Conservation (phyloP, 495 filamentous ascomycete species). For the Cercophora scortea region DNA sequence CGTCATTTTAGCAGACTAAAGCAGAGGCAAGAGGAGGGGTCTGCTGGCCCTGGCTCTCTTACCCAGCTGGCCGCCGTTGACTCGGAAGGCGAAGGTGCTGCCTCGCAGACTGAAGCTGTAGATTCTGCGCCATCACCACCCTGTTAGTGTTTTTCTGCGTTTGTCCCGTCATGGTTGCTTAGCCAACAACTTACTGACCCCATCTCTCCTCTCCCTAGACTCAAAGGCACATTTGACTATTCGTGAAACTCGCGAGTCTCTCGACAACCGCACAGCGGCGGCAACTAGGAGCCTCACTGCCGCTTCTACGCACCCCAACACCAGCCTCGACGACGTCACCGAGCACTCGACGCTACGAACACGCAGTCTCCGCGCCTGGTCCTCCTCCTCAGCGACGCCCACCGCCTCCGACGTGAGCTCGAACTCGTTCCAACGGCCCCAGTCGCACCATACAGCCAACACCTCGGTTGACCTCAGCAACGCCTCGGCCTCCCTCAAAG, state of each 20-base stretch:
- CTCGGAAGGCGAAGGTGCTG: not conserved
- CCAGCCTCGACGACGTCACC: constrained; percentile 7
- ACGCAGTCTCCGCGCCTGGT: constrained; percentile 31
- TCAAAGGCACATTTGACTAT: not conserved
- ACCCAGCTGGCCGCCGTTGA: not conserved
- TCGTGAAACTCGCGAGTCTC: not conserved
- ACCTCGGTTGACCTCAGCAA: constrained; percentile 33
- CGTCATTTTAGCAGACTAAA: not conserved
- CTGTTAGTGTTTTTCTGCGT: constrained; percentile 11
- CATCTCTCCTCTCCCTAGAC: not conserved
- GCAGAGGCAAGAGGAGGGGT: not conserved
- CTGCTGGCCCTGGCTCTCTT: not conserved
- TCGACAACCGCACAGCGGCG: not conserved
- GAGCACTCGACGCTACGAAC: constrained; percentile 18
- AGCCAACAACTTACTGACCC: not conserved
- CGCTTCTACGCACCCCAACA: not conserved
- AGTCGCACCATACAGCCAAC: constrained; percentile 33
- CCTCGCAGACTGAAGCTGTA: not conserved
- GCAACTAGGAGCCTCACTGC: not conserved
- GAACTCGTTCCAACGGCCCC: constrained; percentile 28
- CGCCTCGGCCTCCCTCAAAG: constrained; percentile 10
- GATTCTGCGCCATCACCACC: constrained; percentile 5
- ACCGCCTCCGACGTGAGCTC: constrained; percentile 30
- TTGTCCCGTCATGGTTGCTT: not conserved
- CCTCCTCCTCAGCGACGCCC: constrained; percentile 32